phyloP scores from a whole-genome alignment of 345 rosid genomes.

The Pseudoturritis turrita region DNA sequence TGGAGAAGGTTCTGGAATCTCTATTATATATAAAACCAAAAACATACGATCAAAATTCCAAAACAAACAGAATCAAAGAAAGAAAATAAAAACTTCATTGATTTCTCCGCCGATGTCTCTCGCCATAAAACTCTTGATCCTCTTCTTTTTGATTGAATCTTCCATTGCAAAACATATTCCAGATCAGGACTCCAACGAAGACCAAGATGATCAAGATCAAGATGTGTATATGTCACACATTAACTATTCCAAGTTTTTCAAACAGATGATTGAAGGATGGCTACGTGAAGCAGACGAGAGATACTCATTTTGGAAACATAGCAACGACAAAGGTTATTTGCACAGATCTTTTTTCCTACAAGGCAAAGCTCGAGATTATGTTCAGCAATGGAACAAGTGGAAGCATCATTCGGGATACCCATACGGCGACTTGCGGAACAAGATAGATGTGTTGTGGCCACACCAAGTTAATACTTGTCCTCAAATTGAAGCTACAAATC shows the following conservation, averaged over 20 bases:
- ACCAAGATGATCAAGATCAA: not conserved
- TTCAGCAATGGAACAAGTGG: not conserved
- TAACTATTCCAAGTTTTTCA: not conserved
- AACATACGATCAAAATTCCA: not conserved
- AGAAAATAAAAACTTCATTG: not conserved
- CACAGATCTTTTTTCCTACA: not conserved
- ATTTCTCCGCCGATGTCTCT: not conserved
- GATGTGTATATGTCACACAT: not conserved
- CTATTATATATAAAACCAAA: not conserved
- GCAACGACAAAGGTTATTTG: not conserved
- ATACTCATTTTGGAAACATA: not conserved
- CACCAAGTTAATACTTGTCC: not conserved
- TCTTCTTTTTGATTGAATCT: not conserved
- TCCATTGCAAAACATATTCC: not conserved
- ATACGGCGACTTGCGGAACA: not conserved
- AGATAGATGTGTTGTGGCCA: conserved; percentile 4
- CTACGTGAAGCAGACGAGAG: not conserved
- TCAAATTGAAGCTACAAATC: not conserved
- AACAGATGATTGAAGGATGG: not conserved
- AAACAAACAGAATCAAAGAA: not conserved
- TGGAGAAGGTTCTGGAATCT: too few species aligned
- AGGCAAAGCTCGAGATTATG: not conserved
- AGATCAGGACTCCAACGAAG: not conserved
- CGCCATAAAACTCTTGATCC: not conserved
- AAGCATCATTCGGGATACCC: not conserved